These are phyloP conservation scores for Tulasnella calospora DNA, from an alignment of 768 basidiomycete genomes.

Conservation along the genomic window DNA sequence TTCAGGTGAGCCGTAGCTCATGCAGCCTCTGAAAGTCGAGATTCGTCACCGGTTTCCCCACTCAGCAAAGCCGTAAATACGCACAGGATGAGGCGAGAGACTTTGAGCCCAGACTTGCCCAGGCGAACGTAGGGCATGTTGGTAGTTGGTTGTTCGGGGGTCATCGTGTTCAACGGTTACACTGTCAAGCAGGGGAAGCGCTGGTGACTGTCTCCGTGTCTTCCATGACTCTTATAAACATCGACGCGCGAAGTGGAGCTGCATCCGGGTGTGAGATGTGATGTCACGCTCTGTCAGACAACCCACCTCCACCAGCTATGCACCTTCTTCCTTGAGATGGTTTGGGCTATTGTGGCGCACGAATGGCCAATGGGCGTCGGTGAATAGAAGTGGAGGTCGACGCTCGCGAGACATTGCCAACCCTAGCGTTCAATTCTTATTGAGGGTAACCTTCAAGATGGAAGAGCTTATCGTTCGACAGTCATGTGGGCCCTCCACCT, in stretches of 20 bases:
- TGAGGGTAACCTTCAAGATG: not conserved
- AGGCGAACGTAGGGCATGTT: conserved; percentile 27
- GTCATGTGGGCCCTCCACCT: too few species aligned
- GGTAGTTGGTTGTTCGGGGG: not conserved
- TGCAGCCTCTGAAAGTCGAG: conserved; percentile 46
- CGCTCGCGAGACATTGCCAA: not conserved
- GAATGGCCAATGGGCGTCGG: not conserved
- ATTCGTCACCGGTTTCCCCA: not conserved
- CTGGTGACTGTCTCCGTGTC: not conserved
- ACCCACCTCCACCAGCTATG: not conserved
- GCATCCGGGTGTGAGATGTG: not conserved
- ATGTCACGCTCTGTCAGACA: not conserved
- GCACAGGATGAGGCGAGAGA: conserved; percentile 23
- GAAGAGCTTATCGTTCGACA: not conserved
- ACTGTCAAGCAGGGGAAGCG: not conserved
- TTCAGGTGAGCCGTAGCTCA: conserved; percentile 51
- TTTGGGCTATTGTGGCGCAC: not conserved
- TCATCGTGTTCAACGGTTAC: not conserved
- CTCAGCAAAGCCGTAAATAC: not conserved
- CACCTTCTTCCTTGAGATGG: not conserved
- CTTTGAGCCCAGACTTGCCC: conserved; percentile 27
- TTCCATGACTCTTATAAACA: not conserved
- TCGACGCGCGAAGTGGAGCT: not conserved
- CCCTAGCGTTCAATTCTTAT: not conserved
- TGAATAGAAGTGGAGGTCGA: not conserved